Evolutionary conservation across 2,329 filamentous ascomycete species (phyloP).

Genomic region (Claviceps citrina): DNA sequence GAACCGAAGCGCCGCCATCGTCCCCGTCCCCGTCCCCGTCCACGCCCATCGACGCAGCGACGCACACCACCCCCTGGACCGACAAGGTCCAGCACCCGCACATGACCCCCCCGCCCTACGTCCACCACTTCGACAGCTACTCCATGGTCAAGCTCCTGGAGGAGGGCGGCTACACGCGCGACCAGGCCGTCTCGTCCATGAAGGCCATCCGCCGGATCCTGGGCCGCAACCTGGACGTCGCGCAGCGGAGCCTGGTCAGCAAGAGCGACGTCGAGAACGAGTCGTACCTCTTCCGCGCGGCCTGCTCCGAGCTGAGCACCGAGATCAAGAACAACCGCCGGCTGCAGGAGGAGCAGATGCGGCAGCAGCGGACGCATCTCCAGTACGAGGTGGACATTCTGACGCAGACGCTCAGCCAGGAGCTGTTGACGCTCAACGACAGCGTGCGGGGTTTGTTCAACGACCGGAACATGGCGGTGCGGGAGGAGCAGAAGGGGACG

Average conservation of each 20-base stretch:
- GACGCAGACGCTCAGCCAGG: slow-evolving; percentile 69
- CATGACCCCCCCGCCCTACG: slow-evolving; percentile 59
- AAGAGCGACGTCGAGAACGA: slow-evolving; percentile 93
- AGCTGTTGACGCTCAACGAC: slow-evolving; percentile 67
- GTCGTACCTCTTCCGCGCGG: slow-evolving; percentile 83
- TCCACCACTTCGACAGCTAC: slow-evolving; percentile 96
- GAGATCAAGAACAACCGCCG: slow-evolving; percentile 70
- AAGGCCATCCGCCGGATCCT: slow-evolving; percentile 73
- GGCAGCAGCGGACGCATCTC: slow-evolving; percentile 68
- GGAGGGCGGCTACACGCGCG: slow-evolving; percentile 54
- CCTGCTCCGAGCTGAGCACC: slow-evolving; percentile 78
- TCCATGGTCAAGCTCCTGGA: slow-evolving; percentile 69
- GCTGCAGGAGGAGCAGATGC: slow-evolving; percentile 62
- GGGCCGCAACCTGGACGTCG: slow-evolving; percentile 64
- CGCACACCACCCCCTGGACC: slow-evolving; percentile 18
- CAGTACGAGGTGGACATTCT: slow-evolving; percentile 95
- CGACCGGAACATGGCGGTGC: slow-evolving; percentile 81
- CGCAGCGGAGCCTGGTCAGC: slow-evolving; percentile 64
- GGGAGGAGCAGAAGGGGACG: slow-evolving; percentile 71
- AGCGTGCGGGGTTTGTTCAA: slow-evolving; percentile 93
- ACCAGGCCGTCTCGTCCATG: slow-evolving; percentile 76
- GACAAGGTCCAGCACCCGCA: slow-evolving; percentile 43
- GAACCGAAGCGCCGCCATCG: background rate
- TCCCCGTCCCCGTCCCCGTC: too few species aligned
- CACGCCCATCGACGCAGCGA: too few species aligned